A percentile compares a stretch with the other conserved stretches of the same genome.
Evolutionary conservation across 345 rosid genomes (phyloP).

Genomic region (Linum usitatissimum): DNA sequence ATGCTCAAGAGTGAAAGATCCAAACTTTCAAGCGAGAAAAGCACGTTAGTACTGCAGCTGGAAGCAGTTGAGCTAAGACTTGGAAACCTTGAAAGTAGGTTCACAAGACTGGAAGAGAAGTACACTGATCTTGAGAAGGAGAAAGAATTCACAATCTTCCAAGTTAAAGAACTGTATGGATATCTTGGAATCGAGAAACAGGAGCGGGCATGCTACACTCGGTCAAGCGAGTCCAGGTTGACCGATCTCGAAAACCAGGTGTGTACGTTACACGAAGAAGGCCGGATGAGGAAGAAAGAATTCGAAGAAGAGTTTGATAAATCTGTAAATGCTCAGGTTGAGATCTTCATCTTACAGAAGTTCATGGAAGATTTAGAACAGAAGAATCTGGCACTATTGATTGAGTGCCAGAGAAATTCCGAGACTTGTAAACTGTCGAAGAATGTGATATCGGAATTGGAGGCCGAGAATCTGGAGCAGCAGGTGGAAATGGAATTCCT

Average conservation of each 20-base stretch:
- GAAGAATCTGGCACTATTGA: slow-evolving; percentile 21
- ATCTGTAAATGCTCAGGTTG: slow-evolving; percentile 25
- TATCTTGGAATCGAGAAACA: slow-evolving; percentile 50
- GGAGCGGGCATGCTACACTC: slow-evolving; percentile 38
- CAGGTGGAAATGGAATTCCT: slow-evolving; percentile 24
- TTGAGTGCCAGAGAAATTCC: slow-evolving; percentile 21
- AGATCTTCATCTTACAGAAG: slow-evolving; percentile 26
- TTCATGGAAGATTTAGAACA: slow-evolving; percentile 26
- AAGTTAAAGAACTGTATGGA: slow-evolving; percentile 30
- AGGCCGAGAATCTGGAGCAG: slow-evolving; percentile 27
- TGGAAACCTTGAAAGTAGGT: slow-evolving; percentile 51
- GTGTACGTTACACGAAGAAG: slow-evolving; percentile 54
- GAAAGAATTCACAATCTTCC: slow-evolving; percentile 12
- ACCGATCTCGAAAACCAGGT: slow-evolving; percentile 59
- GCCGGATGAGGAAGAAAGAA: slow-evolving; percentile 30
- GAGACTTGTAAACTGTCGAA: slow-evolving; percentile 21
- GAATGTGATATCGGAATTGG: slow-evolving; percentile 20
- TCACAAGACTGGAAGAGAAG: slow-evolving; percentile 36
- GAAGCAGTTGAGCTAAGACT: slow-evolving; percentile 32
- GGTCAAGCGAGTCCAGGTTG: slow-evolving; percentile 53
- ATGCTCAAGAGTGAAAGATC: slow-evolving; percentile 22
- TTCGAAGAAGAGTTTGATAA: slow-evolving; percentile 78
- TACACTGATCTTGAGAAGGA: slow-evolving; percentile 21
- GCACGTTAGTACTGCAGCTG: slow-evolving; percentile 16
- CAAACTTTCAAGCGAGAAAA: slow-evolving; percentile 16